phyloP scores from a whole-genome alignment of 352 stramenopile genomes.

The Globisporangium abappressorium region DNA sequence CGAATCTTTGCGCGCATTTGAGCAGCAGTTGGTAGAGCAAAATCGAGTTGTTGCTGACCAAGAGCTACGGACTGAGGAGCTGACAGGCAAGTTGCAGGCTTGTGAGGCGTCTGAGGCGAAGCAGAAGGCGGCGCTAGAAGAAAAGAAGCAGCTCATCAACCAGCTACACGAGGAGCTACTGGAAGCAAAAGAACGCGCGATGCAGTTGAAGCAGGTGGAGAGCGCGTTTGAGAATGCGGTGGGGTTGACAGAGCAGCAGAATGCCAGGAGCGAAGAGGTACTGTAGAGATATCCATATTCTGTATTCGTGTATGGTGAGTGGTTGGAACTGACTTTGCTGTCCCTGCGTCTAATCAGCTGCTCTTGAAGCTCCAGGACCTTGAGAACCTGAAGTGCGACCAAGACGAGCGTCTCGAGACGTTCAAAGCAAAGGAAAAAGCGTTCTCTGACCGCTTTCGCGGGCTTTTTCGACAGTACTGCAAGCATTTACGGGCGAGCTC shows the following conservation, averaged over 20 bases:
- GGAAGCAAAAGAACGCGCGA: constrained; percentile 15
- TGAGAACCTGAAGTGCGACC: constrained; percentile 23
- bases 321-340: neutral
- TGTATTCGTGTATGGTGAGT: neutral
- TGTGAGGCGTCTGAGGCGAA: neutral
- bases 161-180: constrained; percentile 12
- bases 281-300: neutral
- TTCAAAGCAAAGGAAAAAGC: constrained; percentile 18
- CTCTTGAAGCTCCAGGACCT: constrained; percentile 16
- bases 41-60: neutral
- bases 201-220: constrained; percentile 22
- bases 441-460: constrained; percentile 16
- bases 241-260: constrained; percentile 34
- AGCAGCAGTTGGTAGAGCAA: constrained; percentile 5
- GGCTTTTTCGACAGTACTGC: constrained; percentile 27
- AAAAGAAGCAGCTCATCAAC: neutral
- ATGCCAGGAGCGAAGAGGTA: constrained; percentile 33
- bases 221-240: constrained; percentile 24
- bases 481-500: constrained; percentile 8
- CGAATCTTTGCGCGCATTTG: constrained; percentile 4
- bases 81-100: neutral
- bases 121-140: neutral
- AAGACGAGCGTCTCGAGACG: constrained; percentile 21
- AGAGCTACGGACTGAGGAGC: neutral
- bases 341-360: constrained; percentile 16